These are phyloP conservation scores for Lecanosticta acicola DNA, from an alignment of 2,329 filamentous ascomycete species.

Conservation along the genomic window DNA sequence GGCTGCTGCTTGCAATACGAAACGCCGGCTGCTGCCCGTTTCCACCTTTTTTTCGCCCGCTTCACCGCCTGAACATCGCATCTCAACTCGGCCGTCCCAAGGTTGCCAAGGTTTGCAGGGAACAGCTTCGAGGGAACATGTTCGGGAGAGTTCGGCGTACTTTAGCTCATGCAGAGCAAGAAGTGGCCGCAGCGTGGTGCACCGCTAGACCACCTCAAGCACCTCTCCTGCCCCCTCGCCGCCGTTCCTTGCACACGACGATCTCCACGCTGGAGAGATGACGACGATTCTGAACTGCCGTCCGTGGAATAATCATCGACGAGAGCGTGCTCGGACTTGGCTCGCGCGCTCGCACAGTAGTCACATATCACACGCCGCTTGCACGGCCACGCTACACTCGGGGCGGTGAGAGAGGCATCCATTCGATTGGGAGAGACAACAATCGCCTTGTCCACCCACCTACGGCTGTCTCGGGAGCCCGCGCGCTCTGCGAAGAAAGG, in stretches of 20 bases:
- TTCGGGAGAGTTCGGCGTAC: constrained; percentile 5
- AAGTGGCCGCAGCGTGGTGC: neutral
- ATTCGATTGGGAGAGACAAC: too few relatives aligned
- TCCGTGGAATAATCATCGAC: neutral
- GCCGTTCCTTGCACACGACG: too few relatives aligned
- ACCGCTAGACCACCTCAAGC: neutral
- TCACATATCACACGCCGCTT: neutral
- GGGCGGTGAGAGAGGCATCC: too few relatives aligned
- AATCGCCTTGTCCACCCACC: too few relatives aligned
- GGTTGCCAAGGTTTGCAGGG: constrained; percentile 3
- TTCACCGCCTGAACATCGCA: neutral
- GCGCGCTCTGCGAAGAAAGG: neutral
- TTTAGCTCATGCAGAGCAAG: neutral
- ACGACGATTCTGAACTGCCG: neutral
- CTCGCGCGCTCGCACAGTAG: neutral
- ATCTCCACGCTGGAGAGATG: neutral
- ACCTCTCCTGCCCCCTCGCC: neutral
- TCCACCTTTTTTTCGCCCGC: neutral
- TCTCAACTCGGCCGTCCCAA: constrained; percentile 5
- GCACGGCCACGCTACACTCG: too few relatives aligned
- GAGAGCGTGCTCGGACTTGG: neutral
- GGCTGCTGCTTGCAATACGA: neutral
- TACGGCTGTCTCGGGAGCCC: neutral
- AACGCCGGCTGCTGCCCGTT: neutral
- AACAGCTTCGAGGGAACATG: constrained; percentile 13